These are phyloP conservation scores for Aspergillus texensis DNA, from an alignment of 2,329 filamentous ascomycete species.

Conservation along the genomic window DNA sequence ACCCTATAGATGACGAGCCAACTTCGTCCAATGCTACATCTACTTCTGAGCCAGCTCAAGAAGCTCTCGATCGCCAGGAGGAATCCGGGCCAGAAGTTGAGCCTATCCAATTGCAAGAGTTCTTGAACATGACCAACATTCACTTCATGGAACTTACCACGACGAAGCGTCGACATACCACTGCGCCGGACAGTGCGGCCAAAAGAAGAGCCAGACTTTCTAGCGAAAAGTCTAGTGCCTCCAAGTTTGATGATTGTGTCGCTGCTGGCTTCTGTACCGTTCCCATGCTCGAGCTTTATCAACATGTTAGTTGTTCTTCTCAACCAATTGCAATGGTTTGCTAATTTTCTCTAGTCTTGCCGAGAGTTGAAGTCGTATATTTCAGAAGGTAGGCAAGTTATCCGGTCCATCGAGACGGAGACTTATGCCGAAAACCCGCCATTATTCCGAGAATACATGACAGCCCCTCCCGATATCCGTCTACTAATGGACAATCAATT, in stretches of 20 bases:
- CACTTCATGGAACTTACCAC: slow-evolving; percentile 99
- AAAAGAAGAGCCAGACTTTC: slow-evolving; percentile 33
- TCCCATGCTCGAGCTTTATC: slow-evolving; percentile 91
- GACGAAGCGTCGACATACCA: slow-evolving; percentile 86
- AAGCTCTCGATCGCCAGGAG: slow-evolving; percentile 48
- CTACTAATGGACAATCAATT: slow-evolving; percentile 93
- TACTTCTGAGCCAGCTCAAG: slow-evolving; percentile 45
- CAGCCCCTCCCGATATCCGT: slow-evolving; percentile 80
- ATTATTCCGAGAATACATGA: slow-evolving; percentile 88
- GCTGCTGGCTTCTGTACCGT: slow-evolving; percentile 88
- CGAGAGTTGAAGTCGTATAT: slow-evolving; percentile 97
- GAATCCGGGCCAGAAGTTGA: slow-evolving; percentile 50
- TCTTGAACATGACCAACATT: slow-evolving; percentile 92
- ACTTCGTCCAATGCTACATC: slow-evolving; percentile 36
- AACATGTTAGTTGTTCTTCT: slow-evolving; percentile 65
- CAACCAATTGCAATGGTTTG: slow-evolving; percentile 9
- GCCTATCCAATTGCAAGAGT: slow-evolving; percentile 85
- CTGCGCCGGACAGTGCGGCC: slow-evolving; percentile 58
- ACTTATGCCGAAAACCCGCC: slow-evolving; percentile 88
- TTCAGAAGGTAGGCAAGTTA: slow-evolving; percentile 84
- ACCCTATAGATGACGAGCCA: slow-evolving; percentile 30
- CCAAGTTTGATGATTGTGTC: slow-evolving; percentile 71
- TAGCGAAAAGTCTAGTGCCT: slow-evolving; percentile 28
- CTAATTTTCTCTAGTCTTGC: slow-evolving; percentile 63
- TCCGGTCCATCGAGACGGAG: slow-evolving; percentile 86